Percentiles rank a stretch among this genome's conserved stretches.
Evolutionary conservation across 331 rosid species (phyloP).

Genomic region (Phaseolus coccineus): DNA sequence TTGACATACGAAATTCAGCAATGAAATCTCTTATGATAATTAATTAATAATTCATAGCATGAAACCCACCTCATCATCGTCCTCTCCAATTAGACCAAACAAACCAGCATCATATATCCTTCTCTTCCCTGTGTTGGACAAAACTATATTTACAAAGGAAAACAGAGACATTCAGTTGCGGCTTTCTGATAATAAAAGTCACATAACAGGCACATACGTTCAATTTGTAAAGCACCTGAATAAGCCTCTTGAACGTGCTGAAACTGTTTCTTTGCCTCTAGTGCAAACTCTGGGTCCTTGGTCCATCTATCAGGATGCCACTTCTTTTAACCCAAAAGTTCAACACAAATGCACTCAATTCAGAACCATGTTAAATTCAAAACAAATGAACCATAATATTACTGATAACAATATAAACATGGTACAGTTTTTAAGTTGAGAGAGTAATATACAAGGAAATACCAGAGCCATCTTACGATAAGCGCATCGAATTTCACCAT

Average conservation of each 20-base stretch:
- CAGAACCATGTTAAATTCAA: neutral
- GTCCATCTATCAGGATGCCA: slow-evolving; percentile 58
- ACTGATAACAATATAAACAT: neutral
- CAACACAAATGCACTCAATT: neutral
- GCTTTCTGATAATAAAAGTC: neutral
- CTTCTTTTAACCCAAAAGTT: slow-evolving; percentile 34
- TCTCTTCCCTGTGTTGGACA: slow-evolving; percentile 53
- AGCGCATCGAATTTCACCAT: slow-evolving; percentile 50
- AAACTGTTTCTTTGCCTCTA: slow-evolving; percentile 52
- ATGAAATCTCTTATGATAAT: neutral
- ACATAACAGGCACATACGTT: neutral
- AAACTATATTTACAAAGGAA: slow-evolving; percentile 32
- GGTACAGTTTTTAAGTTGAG: neutral
- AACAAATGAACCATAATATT: no score
- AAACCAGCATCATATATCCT: slow-evolving; percentile 56
- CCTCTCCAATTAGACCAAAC: slow-evolving; percentile 52
- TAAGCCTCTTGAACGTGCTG: slow-evolving; percentile 57
- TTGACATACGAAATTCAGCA: neutral
- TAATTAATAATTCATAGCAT: neutral
- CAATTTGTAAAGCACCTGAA: slow-evolving; percentile 44
- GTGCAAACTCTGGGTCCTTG: slow-evolving; percentile 42
- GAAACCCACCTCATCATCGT: slow-evolving; percentile 47
- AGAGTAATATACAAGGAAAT: neutral
- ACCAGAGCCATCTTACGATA: slow-evolving; percentile 56
- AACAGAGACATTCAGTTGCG: neutral